Evolutionary conservation across 2,329 filamentous ascomycete genomes (phyloP), one percentile per base, ranked within the genome.

Genomic region (Juglanconis juglandina): DNA sequence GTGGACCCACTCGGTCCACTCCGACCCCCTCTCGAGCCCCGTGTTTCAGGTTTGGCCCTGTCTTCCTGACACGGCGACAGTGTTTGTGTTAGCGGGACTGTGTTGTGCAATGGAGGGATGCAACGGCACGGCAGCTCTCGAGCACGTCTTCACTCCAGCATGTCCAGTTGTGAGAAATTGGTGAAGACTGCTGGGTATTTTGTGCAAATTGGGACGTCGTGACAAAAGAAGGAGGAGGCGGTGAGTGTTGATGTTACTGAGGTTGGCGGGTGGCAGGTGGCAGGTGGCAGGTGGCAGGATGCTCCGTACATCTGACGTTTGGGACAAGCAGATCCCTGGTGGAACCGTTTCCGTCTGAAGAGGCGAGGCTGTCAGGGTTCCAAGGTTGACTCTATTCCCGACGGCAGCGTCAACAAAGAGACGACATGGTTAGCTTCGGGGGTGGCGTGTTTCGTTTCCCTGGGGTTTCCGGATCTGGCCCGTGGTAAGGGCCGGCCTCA

Each of bases 361-460:
- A 58, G 33, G 42, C 32, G 37, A 24, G 24, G 34, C n/a, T 60
- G 53, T 53, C 52, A 58, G 17, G 10, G 10, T 9, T 24, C 3
- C 13, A 24, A 8, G 7, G 3, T 47, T 17, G n/a, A 4, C n/a
- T 11, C n/a, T 8, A 30, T 17, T n/a, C n/a, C 9, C 44, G 17
- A 17, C 46, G 33, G 39, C 30, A 50, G 52, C 47, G 51, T 53
- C 49, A 55, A 53, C 56, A 53, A 55, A 57, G 32, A 42, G 37
- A 58, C 57, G 53, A 53, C 60, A 60, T 47, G 49, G 32, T 13
- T 48, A 47, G 53, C 51, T 48, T 60, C 48, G 53, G 53, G 49
- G 34, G 44, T 52, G 50, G 44, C 53, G 50, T 51, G 57, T 60
- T 57, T 62, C 57, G 57, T 62, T 62, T 60, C 44, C 32, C 48